Base-by-base conservation (phyloP, 768 basidiomycete species). In the Pleurotus djamor region DNA sequence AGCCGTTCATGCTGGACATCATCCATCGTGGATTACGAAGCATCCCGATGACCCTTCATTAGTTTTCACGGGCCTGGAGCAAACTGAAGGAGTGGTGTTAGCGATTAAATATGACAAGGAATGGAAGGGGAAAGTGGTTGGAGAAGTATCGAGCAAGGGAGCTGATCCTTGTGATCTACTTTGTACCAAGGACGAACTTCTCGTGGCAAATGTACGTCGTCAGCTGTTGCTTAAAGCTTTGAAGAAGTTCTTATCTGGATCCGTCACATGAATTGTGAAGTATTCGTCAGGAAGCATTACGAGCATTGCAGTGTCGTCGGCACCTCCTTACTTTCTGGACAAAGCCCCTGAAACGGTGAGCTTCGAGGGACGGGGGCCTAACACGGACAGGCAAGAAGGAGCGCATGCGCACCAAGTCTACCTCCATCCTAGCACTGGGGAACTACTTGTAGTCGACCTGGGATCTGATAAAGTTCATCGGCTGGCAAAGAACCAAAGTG, bases 321-420 rank as follows among this genome's bases (percentile, higher is more conserved):
- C 71, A 7, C 60, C 78, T 8, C 80, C 85, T 5, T 81, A 81
- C 65, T 67, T 87, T 13, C 68, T 69, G 7, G 64, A 72, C 0
- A 58, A 72, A 5, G 59, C 69, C 8, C 65, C 77, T 5, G 70
- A 69, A 38, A 74, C 68, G 5, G 65, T 83, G 33, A 68, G 75
- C 47, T 78, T 92, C 48, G 68, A 66, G 12, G 85, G 83, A 1
- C 74, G 77, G 0, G 91, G 92, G 0, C 90, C 90, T 1, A 79
- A 91, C 67, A 65, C 68, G 5, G 80, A 81, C 16, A 81, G 93
- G 36, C 94, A 95, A 68, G 82, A 85, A 58, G 71, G 74, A 4
- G 79, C 91, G 3, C 94, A 95, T 67, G 89, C 91, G 0, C 93
- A 94, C 72, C 89, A 94, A 65, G 83, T 86, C 36, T 66, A 80